Evolutionary conservation across 257 asterid species (phyloP), one percentile per base, ranked within the genome.

Genomic region (Scutellaria minor): DNA sequence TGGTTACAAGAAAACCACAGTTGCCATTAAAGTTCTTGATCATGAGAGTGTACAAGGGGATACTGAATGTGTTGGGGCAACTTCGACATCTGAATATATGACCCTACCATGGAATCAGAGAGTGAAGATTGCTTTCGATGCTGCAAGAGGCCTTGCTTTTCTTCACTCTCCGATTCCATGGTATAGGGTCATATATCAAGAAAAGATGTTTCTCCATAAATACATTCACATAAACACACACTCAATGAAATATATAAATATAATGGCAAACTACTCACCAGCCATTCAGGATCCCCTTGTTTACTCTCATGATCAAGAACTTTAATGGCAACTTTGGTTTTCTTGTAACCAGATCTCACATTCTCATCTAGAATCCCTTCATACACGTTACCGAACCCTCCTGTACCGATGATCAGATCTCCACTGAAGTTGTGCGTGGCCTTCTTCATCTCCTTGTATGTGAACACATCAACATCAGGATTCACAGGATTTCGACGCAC

Each of bases 271-370:
- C 18, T 18, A 18, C 27, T 24, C 79, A 90, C 96, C 92, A 91
- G 98, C 98, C 98, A 93, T 84, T 93, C 98, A 66, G 94, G 77
- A 79, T 93, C 96, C 18, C 98, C 98, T 79, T 93, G 98, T 53
- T 79, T 77, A 60, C 97, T 88, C 83, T 91, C 96, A 7, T 87
- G 97, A 72, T 93, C 97, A 68, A 91, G 96, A 81, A 81, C 97
- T 80, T 93, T 93, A 61, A 93, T 86, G 20, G 98, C 98, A 75
- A 93, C 97, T 22, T 66, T 85, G 0, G 87, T 86, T 22, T 82
- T 71, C 79, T 83, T 80, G 73, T 91, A 88, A 63, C 90, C 94
- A 22, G 87, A 80, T 82, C 94, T 85, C 74, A 91, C 97, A 60
- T 73, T 73, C 65, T 83, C 92, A 52, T 89, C 90, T 50, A 93